Evolutionary conservation across 306 rosid genomes (phyloP).

Genomic region (Crotalaria pallida): DNA sequence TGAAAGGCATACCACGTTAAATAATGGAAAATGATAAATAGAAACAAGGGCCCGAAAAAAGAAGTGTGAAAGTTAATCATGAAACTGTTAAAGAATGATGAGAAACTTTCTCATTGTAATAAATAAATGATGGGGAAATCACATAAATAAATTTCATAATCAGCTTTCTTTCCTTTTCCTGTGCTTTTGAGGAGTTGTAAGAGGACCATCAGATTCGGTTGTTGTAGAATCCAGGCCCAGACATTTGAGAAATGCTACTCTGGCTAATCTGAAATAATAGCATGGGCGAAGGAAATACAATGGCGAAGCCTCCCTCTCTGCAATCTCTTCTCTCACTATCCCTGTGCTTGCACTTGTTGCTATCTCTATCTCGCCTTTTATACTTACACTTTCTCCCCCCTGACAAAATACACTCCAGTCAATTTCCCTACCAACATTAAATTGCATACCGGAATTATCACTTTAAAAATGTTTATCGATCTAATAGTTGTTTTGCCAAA

Average conservation of each 20-base stretch:
- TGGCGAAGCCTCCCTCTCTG: conserved; percentile 39
- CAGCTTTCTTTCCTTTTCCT: conserved; percentile 40
- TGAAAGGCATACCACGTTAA: too few species aligned
- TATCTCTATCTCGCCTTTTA: conserved; percentile 58
- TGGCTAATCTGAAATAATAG: conserved; percentile 59
- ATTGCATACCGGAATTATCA: not conserved
- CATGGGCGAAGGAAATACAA: conserved; percentile 67
- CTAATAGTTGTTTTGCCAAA: too few species aligned
- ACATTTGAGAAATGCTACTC: conserved; percentile 71
- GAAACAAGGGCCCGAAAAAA: not conserved
- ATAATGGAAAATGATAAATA: not conserved
- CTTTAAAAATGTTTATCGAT: not conserved
- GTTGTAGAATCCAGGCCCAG: conserved; percentile 55
- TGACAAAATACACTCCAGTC: conserved; percentile 25
- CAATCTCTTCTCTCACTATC: conserved; percentile 40
- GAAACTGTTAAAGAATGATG: not conserved
- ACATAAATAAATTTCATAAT: not conserved
- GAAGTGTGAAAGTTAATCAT: not conserved
- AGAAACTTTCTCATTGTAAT: not conserved
- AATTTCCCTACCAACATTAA: not conserved
- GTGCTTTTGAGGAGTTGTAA: conserved; percentile 29
- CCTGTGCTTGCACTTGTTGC: conserved; percentile 29
- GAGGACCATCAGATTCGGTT: conserved; percentile 39
- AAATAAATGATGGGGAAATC: not conserved
- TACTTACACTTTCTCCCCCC: conserved; percentile 36